These are phyloP conservation scores for Adansonia gregorii DNA, from an alignment of 441 rosid species.

Conservation along the genomic window DNA sequence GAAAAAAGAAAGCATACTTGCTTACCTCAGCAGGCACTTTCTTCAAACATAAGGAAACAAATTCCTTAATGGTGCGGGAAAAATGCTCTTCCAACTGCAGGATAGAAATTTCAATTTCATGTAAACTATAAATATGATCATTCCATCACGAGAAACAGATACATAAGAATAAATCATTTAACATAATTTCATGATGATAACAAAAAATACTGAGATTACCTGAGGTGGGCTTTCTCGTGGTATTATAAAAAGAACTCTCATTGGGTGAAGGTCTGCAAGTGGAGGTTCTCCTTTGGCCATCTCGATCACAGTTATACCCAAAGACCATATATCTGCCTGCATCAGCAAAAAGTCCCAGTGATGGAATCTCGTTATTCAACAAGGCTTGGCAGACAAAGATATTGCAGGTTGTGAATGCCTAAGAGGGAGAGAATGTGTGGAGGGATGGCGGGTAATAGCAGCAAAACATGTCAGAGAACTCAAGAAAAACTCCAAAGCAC, in stretches of 20 bases:
- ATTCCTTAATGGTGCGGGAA: conserved; percentile 95
- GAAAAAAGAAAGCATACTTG: not conserved
- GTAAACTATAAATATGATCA: conserved; percentile 28
- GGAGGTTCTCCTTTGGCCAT: conserved; percentile 99
- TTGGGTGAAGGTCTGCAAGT: conserved; percentile 98
- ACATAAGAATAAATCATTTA: conserved; percentile 29
- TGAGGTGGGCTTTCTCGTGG: conserved; percentile 99
- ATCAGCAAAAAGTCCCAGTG: conserved; percentile 32
- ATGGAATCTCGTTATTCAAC: conserved; percentile 28
- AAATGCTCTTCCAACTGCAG: conserved; percentile 98
- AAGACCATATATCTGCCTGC: conserved; percentile 99
- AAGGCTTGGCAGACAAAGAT: conserved; percentile 7
- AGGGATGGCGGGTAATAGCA: conserved; percentile 20
- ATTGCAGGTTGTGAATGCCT: not conserved
- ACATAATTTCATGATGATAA: conserved; percentile 30
- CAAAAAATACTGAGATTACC: conserved; percentile 56
- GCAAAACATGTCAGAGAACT: conserved; percentile 25
- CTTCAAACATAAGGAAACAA: conserved; percentile 92
- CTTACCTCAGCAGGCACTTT: conserved; percentile 89
- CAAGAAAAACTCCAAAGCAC: conserved; percentile 10
- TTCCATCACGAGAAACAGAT: conserved; percentile 27
- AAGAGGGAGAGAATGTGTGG: conserved; percentile 24
- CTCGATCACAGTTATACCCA: conserved; percentile 96
- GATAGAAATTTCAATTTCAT: conserved; percentile 28
- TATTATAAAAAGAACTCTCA: conserved; percentile 99